Base-by-base conservation (phyloP, 2,329 filamentous ascomycete species). In the Ceratocystis cubensis region DNA sequence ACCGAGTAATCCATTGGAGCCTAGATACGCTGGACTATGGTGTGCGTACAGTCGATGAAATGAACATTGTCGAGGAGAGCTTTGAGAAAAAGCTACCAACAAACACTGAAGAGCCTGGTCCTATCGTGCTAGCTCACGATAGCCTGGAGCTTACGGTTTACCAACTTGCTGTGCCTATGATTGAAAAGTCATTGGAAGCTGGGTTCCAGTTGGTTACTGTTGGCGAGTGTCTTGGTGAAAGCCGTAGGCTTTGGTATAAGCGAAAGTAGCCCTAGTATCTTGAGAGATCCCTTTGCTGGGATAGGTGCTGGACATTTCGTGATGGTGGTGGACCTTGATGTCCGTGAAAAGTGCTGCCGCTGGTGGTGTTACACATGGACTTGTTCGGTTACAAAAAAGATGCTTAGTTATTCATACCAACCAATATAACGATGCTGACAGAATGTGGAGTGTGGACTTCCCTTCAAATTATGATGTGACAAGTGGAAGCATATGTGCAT, bases 11-110 rank as follows among this genome's bases (percentile, higher is more conserved):
- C 67, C 81, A 81, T 71, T 82, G 80, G 70, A 80, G 84, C 71
- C 73, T 85, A 13, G 83, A 86, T 71, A 86, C 84, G 17, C 81
- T 84, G 69, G 84, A 86, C 73, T 85, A 82, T 71, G 75, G 81
- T 70, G 79, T 83, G 70, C 76, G 79, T 66, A 75, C 74, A 7
- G 76, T 81, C 1, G 73, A 78, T 53, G 76, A 78, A 69, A 83
- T 84, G 69, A 74, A 78, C 67, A 72, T 75, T 33, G 78, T 78
- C 65, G 78, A 82, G 69, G 71, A 74, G 10, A 72, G 71, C 6
- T 77, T 74, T 67, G 72, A 72, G n/a, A 13, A 33, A 13, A 57
- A 57, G 15, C 15, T 68, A 22, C 63, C 64, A 13, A 70, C 41
- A 10, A 44, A 70, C 5, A 68, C 74, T 5, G 65, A 70, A 56